Evolutionary conservation across 2,329 filamentous ascomycete species (phyloP).

Genomic region (Fusarium oxysporum): DNA sequence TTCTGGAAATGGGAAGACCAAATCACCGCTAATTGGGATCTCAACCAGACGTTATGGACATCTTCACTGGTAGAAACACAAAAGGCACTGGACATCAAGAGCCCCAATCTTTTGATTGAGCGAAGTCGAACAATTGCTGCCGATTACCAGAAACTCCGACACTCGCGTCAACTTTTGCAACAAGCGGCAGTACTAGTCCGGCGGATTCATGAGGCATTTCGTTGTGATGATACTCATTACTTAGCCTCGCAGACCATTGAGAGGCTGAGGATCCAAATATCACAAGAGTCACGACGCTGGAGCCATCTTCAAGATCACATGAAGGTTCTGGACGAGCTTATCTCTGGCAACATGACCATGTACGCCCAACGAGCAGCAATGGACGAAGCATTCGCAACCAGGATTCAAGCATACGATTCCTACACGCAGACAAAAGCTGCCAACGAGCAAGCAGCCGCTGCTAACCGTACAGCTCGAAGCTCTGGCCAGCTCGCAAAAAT

Average conservation of each 20-base stretch:
- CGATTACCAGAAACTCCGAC: neutral
- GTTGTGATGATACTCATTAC: neutral
- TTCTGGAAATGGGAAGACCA: neutral
- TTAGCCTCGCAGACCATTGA: neutral
- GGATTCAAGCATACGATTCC: neutral
- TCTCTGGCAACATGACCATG: neutral
- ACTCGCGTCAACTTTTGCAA: neutral
- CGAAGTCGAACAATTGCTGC: neutral
- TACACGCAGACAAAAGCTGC: neutral
- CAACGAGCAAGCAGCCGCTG: neutral
- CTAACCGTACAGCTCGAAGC: neutral
- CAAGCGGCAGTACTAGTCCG: neutral
- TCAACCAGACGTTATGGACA: neutral
- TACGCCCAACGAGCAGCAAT: neutral
- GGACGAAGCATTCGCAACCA: neutral
- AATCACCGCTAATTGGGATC: fast-evolving
- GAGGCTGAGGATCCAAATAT: neutral
- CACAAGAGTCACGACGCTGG: neutral
- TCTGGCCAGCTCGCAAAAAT: neutral
- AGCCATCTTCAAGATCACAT: neutral
- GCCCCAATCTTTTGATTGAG: neutral
- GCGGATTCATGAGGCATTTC: neutral
- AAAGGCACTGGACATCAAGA: fast-evolving
- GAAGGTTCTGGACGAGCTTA: neutral
- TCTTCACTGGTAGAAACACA: fast-evolving